These are phyloP conservation scores for Lachnellula willkommii DNA, from an alignment of 2,329 filamentous ascomycete species.

Conservation along the genomic window DNA sequence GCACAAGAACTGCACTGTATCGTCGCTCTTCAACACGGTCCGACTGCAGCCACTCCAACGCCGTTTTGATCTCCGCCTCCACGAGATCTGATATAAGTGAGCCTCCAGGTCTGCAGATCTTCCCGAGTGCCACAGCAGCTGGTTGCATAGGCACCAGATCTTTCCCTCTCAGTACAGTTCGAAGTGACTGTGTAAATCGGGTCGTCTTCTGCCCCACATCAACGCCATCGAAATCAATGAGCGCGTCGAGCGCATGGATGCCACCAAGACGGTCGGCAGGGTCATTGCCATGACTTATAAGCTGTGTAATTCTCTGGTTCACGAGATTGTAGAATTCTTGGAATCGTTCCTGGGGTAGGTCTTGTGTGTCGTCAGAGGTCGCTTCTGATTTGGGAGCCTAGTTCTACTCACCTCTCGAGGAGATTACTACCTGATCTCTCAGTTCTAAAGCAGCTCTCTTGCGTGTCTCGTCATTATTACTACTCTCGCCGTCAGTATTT, in stretches of 20 bases:
- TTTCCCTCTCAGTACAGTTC: constrained; percentile 81
- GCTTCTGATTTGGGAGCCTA: neutral
- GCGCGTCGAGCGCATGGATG: constrained; percentile 82
- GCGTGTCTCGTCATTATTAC: constrained; percentile 29
- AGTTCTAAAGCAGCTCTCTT: constrained; percentile 31
- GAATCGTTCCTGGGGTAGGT: constrained; percentile 78
- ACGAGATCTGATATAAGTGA: constrained; percentile 93
- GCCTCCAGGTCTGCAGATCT: constrained; percentile 85
- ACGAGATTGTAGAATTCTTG: constrained; percentile 62
- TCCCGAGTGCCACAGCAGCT: constrained; percentile 82
- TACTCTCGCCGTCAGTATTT: constrained; percentile 12
- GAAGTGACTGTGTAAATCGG: constrained; percentile 85
- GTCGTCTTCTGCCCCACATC: constrained; percentile 92
- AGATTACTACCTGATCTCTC: constrained; percentile 30
- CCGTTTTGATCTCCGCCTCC: constrained; percentile 93
- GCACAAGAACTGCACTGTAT: constrained; percentile 85
- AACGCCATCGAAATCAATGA: constrained; percentile 95
- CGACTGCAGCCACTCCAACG: constrained; percentile 93
- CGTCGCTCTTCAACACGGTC: constrained; percentile 89
- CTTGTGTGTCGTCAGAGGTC: constrained; percentile 37
- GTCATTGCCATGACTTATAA: constrained; percentile 82
- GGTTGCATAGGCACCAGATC: constrained; percentile 87
- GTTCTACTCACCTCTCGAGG: constrained; percentile 28
- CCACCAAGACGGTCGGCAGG: constrained; percentile 85
- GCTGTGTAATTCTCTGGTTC: constrained; percentile 58